Conservation (phyloP, 345 rosid species). For the Acer negundo region DNA sequence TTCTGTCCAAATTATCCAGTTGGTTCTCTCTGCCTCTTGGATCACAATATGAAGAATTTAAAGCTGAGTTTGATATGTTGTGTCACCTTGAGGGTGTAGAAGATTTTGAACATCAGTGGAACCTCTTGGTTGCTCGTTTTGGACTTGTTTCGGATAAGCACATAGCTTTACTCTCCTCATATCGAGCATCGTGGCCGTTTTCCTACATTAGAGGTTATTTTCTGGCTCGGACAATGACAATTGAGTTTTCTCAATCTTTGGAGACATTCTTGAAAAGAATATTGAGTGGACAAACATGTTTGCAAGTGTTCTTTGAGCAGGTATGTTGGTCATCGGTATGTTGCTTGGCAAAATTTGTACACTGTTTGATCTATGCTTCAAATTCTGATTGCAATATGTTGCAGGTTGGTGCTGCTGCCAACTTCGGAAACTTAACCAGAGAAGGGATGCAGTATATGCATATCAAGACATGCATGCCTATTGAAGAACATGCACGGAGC, state of each 20-base stretch:
- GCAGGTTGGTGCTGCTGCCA: conserved; percentile 66
- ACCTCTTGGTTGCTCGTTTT: conserved; percentile 64
- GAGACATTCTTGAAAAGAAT: conserved; percentile 63
- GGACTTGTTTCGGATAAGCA: conserved; percentile 84
- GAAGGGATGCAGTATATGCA: conserved; percentile 48
- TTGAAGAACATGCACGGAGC: conserved; percentile 81
- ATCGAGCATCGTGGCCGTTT: conserved; percentile 66
- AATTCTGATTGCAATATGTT: conserved; percentile 24
- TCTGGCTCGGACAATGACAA: conserved; percentile 70
- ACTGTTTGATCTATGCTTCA: conserved; percentile 1
- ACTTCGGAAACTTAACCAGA: conserved; percentile 37
- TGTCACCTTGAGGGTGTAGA: conserved; percentile 58
- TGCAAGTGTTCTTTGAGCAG: conserved; percentile 82
- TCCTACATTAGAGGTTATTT: conserved; percentile 63
- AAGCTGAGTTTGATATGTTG: conserved; percentile 64
- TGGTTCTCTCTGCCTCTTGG: conserved; percentile 83
- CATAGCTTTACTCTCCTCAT: conserved; percentile 66
- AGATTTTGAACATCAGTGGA: conserved; percentile 86
- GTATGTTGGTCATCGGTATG: conserved; percentile 36
- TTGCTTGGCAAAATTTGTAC: neutral
- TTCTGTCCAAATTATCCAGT: conserved; percentile 76
- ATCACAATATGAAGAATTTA: conserved; percentile 70
- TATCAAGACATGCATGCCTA: conserved; percentile 73
- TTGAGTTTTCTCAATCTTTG: conserved; percentile 61
- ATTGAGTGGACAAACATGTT: conserved; percentile 57